A percentile compares a stretch with the other conserved stretches of the same genome.
phyloP scores from a whole-genome alignment of 805 yeast genomes.

The Candida gorgasii region DNA sequence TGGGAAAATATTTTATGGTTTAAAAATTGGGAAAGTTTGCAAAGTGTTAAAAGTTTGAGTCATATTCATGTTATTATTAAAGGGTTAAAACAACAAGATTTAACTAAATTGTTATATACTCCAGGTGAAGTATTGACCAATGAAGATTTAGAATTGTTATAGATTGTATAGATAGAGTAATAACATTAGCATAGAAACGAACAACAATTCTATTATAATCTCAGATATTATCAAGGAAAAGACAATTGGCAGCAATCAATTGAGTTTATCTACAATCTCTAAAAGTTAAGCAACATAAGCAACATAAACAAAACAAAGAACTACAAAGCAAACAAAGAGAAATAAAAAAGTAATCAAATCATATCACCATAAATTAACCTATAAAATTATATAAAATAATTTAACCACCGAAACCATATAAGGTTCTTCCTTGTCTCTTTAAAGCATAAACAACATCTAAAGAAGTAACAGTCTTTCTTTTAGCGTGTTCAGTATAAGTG shows the following conservation, averaged over 20 bases:
- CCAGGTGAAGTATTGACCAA: slow-evolving; percentile 19
- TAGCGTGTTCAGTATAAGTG: slow-evolving; percentile 99
- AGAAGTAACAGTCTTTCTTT: slow-evolving; percentile 99
- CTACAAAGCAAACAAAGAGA: not conserved
- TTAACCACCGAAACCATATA: slow-evolving; percentile 99
- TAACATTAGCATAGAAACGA: no score
- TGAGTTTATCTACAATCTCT: no score
- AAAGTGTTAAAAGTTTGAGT: slow-evolving; percentile 65
- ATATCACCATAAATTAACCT: slow-evolving; percentile 11
- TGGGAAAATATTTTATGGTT: slow-evolving; percentile 59
- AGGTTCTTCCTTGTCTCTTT: slow-evolving; percentile 99
- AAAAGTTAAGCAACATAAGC: no score
- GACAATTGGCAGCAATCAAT: no score
- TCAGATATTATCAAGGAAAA: no score
- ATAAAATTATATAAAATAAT: slow-evolving; percentile 4
- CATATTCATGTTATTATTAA: slow-evolving; percentile 68
- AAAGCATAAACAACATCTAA: slow-evolving; percentile 98
- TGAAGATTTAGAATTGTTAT: slow-evolving; percentile 11
- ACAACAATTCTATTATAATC: no score
- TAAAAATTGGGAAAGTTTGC: slow-evolving; percentile 68
- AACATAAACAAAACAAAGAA: not conserved
- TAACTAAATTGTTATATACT: slow-evolving; percentile 17
- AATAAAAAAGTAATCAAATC: slow-evolving; percentile 3
- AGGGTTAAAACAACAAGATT: slow-evolving; percentile 30
- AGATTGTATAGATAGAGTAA: not conserved